Evolutionary conservation across 2,329 filamentous ascomycete species (phyloP), one percentile per base, ranked within the genome.

Genomic region (Arthrobotrys pseudoclavata): DNA sequence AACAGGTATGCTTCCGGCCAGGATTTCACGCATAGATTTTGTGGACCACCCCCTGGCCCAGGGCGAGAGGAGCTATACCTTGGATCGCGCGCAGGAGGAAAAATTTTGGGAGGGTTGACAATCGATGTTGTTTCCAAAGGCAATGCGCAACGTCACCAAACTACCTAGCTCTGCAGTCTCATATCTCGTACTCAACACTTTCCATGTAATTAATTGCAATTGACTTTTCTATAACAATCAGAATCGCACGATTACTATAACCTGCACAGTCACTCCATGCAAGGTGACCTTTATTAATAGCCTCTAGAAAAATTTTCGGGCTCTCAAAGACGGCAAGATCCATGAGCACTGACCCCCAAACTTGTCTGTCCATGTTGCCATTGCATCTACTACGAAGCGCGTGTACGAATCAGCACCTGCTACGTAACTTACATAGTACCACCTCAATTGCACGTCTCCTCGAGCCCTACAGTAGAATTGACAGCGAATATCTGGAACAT

Each of bases 131-230:
- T 45, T 18, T 45, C 42, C 42, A 45, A 45, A 45, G 15, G 37
- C 42, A 53, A 29, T 18, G 60, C 62, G 53, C 42, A 67, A 74
- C 69, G 69, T 74, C 69, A 74, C 69, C 31, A 50, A 20, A n/a
- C 34, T 13, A 40, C 6, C 34, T 40, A 13, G 12, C 7, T 29
- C 34, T 31, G 68, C 26, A 24, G 57, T 37, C 37, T 42, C 60
- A 50, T 37, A 48, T 20, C 61, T 52, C 69, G 45, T 62, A 57
- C 50, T 31, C 69, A 74, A 74, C 69, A 68, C 69, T 74, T 67
- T 68, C 42, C n/a, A 2, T 45, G 42, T n/a, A 40, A 31, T n/a
- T 2, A 48, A 37, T 20, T 34, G 9, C 26, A 60, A 45, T 34
- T 26, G 26, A 29, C 55, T 48, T 22, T 42, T 3, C 52, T 20